Evolutionary conservation across 441 rosid genomes (phyloP).

Genomic region (Brassica balearica): DNA sequence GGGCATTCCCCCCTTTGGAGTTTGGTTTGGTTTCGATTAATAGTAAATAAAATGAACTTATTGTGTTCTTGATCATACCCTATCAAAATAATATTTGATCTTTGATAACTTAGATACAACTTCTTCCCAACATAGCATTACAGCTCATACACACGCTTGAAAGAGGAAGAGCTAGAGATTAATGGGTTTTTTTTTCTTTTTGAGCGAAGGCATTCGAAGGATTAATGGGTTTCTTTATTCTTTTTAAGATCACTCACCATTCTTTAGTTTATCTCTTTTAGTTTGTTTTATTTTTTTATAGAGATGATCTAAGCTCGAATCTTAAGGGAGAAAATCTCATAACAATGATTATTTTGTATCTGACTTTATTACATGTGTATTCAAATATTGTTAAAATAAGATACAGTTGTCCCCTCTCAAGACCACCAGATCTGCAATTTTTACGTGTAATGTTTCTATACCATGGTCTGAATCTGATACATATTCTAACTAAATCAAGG

Average conservation of each 20-base stretch:
- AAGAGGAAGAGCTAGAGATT: constrained; percentile 12
- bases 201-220: constrained; percentile 4
- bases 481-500: constrained; percentile 20
- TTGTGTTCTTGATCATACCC: not conserved
- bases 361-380: constrained; percentile 17
- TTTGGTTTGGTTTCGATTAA: not conserved
- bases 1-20: not conserved
- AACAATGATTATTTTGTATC: constrained; percentile 39
- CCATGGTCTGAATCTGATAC: constrained; percentile 28
- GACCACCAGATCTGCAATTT: constrained; percentile 34
- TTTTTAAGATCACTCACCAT: constrained; percentile 10
- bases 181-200: too few relatives aligned
- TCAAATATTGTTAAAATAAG: constrained; percentile 12
- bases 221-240: not conserved
- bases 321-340: constrained; percentile 41
- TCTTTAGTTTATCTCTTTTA: constrained; percentile 18
- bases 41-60: not conserved
- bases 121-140: constrained; percentile 27
- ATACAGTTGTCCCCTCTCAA: constrained; percentile 44
- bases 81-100: constrained; percentile 14
- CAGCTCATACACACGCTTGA: constrained; percentile 43
- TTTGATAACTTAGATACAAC: constrained; percentile 8
- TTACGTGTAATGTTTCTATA: not conserved
- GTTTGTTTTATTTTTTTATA: not conserved
- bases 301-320: constrained; percentile 36